Conservation (phyloP, 164 flowering plant species). For the Vitis labrusca region DNA sequence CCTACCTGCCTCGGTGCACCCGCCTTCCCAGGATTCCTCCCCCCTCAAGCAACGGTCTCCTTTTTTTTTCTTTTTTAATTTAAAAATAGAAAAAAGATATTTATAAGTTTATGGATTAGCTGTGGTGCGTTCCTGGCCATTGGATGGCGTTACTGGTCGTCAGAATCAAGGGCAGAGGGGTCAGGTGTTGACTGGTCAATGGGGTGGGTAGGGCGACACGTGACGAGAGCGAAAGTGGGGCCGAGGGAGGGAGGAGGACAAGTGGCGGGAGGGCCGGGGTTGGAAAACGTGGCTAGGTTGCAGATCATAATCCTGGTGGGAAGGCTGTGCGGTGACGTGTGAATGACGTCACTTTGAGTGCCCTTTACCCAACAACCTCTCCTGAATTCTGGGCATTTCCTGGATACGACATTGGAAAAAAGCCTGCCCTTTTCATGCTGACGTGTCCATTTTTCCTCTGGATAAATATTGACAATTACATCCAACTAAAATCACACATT, state of each 20-base stretch:
- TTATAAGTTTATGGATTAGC: too few relatives aligned
- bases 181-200: slow-evolving; percentile 21
- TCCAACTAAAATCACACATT: too few relatives aligned
- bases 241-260: not conserved
- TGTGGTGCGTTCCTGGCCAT: slow-evolving; percentile 16
- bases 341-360: slow-evolving; percentile 17
- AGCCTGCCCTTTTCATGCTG: slow-evolving; percentile 13
- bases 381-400: slow-evolving; percentile 14
- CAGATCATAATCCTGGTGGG: slow-evolving; percentile 4
- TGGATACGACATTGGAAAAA: not conserved
- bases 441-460: slow-evolving; percentile 4
- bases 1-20: slow-evolving; percentile 45
- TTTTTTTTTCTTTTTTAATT: not conserved
- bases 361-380: slow-evolving; percentile 16
- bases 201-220: slow-evolving; percentile 15
- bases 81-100: too few relatives aligned
- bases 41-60: slow-evolving; percentile 13
- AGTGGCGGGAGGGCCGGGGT: slow-evolving; percentile 19
- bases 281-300: slow-evolving; percentile 34
- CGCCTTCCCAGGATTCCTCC: slow-evolving; percentile 20
- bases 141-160: slow-evolving; percentile 17
- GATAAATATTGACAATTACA: too few relatives aligned
- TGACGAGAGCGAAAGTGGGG: slow-evolving; percentile 2
- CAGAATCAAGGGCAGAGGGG: too few relatives aligned
- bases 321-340: slow-evolving; percentile 14